Base-by-base conservation (phyloP, 2,329 filamentous ascomycete genomes). In the Cyphellophora attinorum region DNA sequence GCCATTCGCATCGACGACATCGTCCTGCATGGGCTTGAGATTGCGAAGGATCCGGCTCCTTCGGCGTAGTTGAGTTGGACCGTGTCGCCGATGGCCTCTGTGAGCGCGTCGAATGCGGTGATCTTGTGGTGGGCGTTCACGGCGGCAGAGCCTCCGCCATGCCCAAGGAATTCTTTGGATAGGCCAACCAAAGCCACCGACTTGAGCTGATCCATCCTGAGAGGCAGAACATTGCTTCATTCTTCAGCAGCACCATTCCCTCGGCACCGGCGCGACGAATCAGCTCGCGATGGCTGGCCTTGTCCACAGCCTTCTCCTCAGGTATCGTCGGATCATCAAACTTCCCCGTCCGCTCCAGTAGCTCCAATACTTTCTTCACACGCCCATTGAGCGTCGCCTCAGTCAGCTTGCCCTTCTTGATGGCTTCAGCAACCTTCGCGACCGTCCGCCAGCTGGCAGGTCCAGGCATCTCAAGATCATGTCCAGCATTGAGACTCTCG, bases 231-330 rank as follows among this genome's bases (percentile, higher is more conserved):
- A 11, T 62, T 62, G 25, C 69, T 68, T 83, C 70, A 18, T 31
- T 31, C 59, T 85, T 85, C 31, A 86, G 61, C 10, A 88, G 64
- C 2, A 85, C 80, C 6, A 84, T 76, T 3, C 76, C 76, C 51
- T 85, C 79, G 4, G 75, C 71, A 12, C 78, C 79, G 15, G 81
- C 67, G 35, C 69, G 66, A n/a, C 82, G 69, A 14, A 85, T 68
- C 29, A 85, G 61, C 11, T 67, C 69, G 4, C 76, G 70, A 23
- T 75, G 76, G 52, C 81, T 70, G 1, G 70, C 65, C 0, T 72
- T 79, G 49, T 85, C 64, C 5, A 66, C 60, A 0, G 61, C 65
- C 31, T 57, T 60, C 51, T 79, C 74, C 0, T 65, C 60, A 0
- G 68, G 72, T 13, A 67, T 59, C 49, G 76, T 70, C 3, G 66